Percentiles rank a stretch among this genome's conserved stretches.
Conservation (phyloP, 2,329 filamentous ascomycete genomes). For the Xylaria sp. region DNA sequence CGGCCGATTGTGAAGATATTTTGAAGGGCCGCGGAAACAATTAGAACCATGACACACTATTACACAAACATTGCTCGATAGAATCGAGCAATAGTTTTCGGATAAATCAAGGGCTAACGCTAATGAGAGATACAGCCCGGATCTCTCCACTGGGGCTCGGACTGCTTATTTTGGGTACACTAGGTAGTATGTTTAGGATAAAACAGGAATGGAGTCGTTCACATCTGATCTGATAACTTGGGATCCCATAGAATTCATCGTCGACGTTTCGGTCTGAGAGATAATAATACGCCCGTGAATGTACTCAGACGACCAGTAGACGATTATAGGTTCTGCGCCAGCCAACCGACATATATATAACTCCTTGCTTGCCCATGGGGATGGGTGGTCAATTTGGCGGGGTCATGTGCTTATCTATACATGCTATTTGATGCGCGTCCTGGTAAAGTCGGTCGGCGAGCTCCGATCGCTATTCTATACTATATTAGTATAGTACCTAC, state of each 20-base stretch:
- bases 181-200: not conserved
- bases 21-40: constrained; percentile 14
- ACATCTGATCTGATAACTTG: not conserved
- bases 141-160: not conserved
- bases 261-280: not conserved
- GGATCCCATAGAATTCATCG: constrained; percentile 1
- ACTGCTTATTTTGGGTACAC: constrained; percentile 1
- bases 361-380: not conserved
- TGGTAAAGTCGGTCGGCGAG: constrained; percentile 27
- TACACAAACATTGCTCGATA: constrained; percentile 46
- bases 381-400: not conserved
- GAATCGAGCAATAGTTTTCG: constrained; percentile 46
- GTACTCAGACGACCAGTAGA: too few relatives aligned
- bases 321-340: not conserved
- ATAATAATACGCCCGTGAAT: not conserved
- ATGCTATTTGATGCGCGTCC: not conserved
- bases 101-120: constrained; percentile 3
- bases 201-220: constrained; percentile 13
- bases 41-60: constrained; percentile 31
- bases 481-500: not conserved
- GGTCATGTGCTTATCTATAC: constrained; percentile 6
- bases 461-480: constrained; percentile 15
- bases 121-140: not conserved
- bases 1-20: constrained; percentile 44
- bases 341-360: not conserved